Percentiles rank a stretch among this genome's conserved stretches.
phyloP scores from a whole-genome alignment of 805 yeast genomes.

The Suhomyces pyralidae region DNA sequence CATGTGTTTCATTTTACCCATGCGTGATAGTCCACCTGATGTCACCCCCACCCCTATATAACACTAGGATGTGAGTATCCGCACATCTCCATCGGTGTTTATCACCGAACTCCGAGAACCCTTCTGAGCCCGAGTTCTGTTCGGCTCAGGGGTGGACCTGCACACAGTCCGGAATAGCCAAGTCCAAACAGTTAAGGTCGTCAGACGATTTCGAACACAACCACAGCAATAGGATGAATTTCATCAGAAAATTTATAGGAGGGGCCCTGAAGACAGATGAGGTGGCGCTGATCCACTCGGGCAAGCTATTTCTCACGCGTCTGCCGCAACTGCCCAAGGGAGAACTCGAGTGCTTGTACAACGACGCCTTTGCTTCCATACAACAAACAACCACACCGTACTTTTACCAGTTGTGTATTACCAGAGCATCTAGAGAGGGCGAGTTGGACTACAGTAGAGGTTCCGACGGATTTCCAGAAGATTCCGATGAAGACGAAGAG shows the following conservation, averaged over 20 bases:
- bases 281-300: constrained; percentile 69
- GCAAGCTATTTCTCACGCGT: constrained; percentile 72
- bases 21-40: neutral
- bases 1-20: neutral
- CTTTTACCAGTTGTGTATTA: constrained; percentile 67
- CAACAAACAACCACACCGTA: constrained; percentile 64
- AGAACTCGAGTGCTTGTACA: constrained; percentile 75
- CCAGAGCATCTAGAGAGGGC: constrained; percentile 67
- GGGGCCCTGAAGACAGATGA: constrained; percentile 52
- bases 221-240: constrained; percentile 51
- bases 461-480: constrained; percentile 42
- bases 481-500: constrained; percentile 42
- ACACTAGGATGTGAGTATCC: neutral
- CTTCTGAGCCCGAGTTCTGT: neutral
- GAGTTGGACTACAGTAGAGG: constrained; percentile 46
- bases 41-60: neutral
- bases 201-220: neutral
- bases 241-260: constrained; percentile 62
- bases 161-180: neutral
- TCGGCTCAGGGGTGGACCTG: neutral
- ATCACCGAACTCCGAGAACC: neutral
- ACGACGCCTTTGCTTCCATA: constrained; percentile 73
- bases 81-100: neutral
- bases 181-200: neutral
- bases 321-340: constrained; percentile 83